Evolutionary conservation across 2,329 filamentous ascomycete species (phyloP).

Genomic region (Scorias spongiosa): DNA sequence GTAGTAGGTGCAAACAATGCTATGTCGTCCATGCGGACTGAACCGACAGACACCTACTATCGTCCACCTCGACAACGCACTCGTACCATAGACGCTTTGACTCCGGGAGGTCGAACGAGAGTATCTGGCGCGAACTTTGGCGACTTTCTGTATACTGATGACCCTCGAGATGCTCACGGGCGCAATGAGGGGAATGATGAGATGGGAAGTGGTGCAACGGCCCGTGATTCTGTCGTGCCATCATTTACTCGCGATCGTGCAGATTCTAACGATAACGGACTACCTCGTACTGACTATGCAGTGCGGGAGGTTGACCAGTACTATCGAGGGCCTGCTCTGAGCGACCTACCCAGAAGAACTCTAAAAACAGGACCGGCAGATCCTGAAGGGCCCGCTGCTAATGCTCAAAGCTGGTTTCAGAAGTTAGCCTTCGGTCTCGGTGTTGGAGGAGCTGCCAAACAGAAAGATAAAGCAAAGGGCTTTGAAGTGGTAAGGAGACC

Average conservation of each 20-base stretch:
- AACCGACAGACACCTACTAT: constrained; percentile 61
- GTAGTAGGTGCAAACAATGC: constrained; percentile 17
- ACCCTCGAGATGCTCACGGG: constrained; percentile 15
- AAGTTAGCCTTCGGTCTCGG: constrained; percentile 39
- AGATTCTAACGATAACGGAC: constrained; percentile 38
- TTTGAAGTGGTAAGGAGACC: constrained; percentile 92
- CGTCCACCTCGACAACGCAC: constrained; percentile 62
- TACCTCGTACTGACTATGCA: constrained; percentile 59
- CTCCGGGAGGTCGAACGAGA: constrained; percentile 28
- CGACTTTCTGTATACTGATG: constrained; percentile 29
- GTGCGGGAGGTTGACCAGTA: constrained; percentile 95
- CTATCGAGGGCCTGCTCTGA: constrained; percentile 78
- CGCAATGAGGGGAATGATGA: constrained; percentile 12
- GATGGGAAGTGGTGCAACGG: constrained; percentile 19
- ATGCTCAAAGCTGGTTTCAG: constrained; percentile 80
- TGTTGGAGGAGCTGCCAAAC: constrained; percentile 48
- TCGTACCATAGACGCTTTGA: constrained; percentile 40
- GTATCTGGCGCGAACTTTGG: constrained; percentile 26
- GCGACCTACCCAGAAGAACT: constrained; percentile 65
- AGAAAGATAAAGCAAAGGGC: constrained; percentile 87
- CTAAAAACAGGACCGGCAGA: constrained; percentile 89
- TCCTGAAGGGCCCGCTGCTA: constrained; percentile 79
- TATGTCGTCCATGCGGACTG: constrained; percentile 26
- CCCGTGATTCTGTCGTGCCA: constrained; percentile 33
- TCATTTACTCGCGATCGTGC: constrained; percentile 40